Base-by-base conservation (phyloP, 176 grass and related monocot genomes). In the Oryza coarctata region DNA sequence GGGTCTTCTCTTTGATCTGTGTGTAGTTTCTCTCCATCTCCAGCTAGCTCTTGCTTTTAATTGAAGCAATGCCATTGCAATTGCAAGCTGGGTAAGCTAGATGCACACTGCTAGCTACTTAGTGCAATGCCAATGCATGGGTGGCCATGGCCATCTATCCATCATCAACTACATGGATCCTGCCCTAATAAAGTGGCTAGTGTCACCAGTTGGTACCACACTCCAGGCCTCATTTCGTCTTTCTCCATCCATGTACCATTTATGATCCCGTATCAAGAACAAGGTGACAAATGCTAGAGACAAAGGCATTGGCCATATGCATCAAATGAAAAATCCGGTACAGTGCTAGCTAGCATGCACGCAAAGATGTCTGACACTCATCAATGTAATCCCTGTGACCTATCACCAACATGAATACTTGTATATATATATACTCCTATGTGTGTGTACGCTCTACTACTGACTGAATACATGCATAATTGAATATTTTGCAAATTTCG, bases 211-310 rank as follows among this genome's bases (percentile, higher is more conserved):
- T 83, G 88, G 73, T 85, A 90, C 84, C 68, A 70, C 78, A 57
- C 73, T 49, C 40, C 9, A 39, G 38, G 38, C 73, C 74, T 61
- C 72, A 3, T 12, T 20, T 50, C 52, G 22, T 40, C 64, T 89
- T 31, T 73, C 45, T 74, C 79, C 60, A 30, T 83, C 75, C n/a
- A 74, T 74, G 25, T 68, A 38, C 47, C 47, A 40, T 40, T 60
- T 61, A 7, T 9, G 5, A 1, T 29, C 23, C 67, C 28, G 12
- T 79, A 78, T 82, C 35, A 79, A 86, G 68, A 79, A 27, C 80
- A 86, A 79, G 12, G 31, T 83, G 84, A 83, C 88, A 78, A 67
- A 33, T 79, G 80, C 88, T 74, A 86, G 49, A 90, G 88, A 90
- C 88, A 90, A 86, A 50, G 84, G 68, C 70, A 31, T 74, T 90